phyloP scores from a whole-genome alignment of 2,329 filamentous ascomycete genomes.

The Fusarium nygamai region DNA sequence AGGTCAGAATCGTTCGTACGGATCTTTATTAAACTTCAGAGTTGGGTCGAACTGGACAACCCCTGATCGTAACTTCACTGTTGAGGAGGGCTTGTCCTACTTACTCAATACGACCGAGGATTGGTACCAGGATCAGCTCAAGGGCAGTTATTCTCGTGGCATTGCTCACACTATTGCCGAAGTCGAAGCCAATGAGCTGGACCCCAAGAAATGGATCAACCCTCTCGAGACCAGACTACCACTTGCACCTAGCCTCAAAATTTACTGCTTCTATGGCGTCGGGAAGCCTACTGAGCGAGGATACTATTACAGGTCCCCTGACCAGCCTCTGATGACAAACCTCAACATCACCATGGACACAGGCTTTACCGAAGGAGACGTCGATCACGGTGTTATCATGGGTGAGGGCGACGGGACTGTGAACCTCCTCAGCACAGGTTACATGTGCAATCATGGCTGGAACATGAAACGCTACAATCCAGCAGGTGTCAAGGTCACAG shows the following conservation, averaged over 20 bases:
- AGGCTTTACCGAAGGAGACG: conserved; percentile 64
- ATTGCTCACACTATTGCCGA: conserved; percentile 82
- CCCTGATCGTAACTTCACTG: conserved; percentile 80
- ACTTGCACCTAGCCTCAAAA: conserved; percentile 86
- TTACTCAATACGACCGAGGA: conserved; percentile 80
- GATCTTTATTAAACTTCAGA: conserved; percentile 87
- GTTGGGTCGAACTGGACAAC: conserved; percentile 70
- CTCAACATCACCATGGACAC: conserved; percentile 82
- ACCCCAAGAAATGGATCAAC: conserved; percentile 90
- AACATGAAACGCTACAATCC: conserved; percentile 94
- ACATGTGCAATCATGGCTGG: conserved; percentile 98
- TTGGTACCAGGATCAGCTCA: conserved; percentile 84
- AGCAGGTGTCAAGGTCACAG: conserved; percentile 79
- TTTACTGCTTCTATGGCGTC: conserved; percentile 97
- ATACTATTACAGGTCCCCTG: conserved; percentile 85
- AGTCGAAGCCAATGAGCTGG: conserved; percentile 83
- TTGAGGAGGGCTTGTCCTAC: conserved; percentile 80
- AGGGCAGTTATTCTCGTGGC: conserved; percentile 84
- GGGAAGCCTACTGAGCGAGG: conserved; percentile 92
- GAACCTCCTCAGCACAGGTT: conserved; percentile 88
- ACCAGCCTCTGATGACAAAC: conserved; percentile 70
- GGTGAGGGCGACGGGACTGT: conserved; percentile 97
- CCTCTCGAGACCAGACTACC: conserved; percentile 90
- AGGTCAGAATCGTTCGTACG: conserved; percentile 77
- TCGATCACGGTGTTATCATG: conserved; percentile 92